A percentile compares a stretch with the other conserved stretches of the same genome.
Evolutionary conservation across 2,329 filamentous ascomycete genomes (phyloP).

Genomic region (Pseudogymnoascus sp.): DNA sequence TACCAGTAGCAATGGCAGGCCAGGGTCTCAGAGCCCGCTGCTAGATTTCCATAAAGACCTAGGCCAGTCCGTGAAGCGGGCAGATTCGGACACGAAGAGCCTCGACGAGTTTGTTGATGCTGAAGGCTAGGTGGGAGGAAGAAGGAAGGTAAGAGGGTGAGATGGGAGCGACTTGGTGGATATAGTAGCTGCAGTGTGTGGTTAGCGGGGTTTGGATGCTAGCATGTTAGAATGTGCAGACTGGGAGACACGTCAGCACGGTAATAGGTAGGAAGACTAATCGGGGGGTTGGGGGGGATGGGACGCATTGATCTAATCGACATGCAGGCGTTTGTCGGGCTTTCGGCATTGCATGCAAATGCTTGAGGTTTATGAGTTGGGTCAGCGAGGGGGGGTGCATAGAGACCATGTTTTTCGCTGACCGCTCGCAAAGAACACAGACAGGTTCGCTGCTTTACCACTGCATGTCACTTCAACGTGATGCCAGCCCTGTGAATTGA

Average conservation of each 20-base stretch:
- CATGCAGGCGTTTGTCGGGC: slow-evolving; percentile 4
- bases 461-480: slow-evolving; percentile 7
- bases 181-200: neutral
- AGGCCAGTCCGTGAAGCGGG: slow-evolving; percentile 39
- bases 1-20: slow-evolving; percentile 2
- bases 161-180: neutral
- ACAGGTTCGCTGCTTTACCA: slow-evolving; percentile 6
- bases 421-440: slow-evolving; percentile 6
- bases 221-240: slow-evolving; percentile 3
- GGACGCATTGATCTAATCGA: slow-evolving; percentile 7
- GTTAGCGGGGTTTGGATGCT: neutral
- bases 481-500: slow-evolving; percentile 7
- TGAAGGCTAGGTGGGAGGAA: slow-evolving; percentile 16
- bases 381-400: neutral
- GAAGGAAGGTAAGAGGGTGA: neutral
- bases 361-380: neutral
- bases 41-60: slow-evolving; percentile 50
- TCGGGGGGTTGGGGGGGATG: neutral
- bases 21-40: slow-evolving; percentile 13
- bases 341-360: slow-evolving; percentile 7
- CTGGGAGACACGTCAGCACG: neutral
- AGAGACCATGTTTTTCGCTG: neutral
- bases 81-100: slow-evolving; percentile 12
- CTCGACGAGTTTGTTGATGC: slow-evolving; percentile 29
- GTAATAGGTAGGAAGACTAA: slow-evolving; percentile 3